Evolutionary conservation across 2,329 filamentous ascomycete species (phyloP).

Genomic region (Epicoccum sorghinum): DNA sequence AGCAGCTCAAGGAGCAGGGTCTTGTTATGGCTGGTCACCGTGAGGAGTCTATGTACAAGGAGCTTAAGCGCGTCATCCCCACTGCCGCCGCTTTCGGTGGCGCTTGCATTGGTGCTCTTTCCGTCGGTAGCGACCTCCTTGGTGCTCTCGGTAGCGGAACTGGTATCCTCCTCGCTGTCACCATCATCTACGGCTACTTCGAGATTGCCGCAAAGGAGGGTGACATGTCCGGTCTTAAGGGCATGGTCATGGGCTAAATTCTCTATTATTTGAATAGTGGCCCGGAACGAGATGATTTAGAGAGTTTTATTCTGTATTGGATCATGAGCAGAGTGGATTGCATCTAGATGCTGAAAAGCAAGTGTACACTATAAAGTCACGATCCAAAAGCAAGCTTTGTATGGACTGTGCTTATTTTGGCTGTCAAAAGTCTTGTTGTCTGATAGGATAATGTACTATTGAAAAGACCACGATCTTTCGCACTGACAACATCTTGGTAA

Average conservation of each 20-base stretch:
- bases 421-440: conserved; percentile 17
- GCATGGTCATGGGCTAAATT: conserved; percentile 63
- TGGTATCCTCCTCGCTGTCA: conserved; percentile 96
- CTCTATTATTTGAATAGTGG: not conserved
- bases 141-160: conserved; percentile 96
- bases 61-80: conserved; percentile 98
- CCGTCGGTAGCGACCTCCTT: conserved; percentile 92
- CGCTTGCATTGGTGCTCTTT: conserved; percentile 97
- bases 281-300: not conserved
- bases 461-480: conserved; percentile 1
- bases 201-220: conserved; percentile 99
- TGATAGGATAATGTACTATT: conserved; percentile 19
- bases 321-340: conserved; percentile 10
- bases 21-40: conserved; percentile 99
- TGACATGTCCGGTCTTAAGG: conserved; percentile 80
- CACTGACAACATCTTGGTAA: not conserved
- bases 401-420: conserved; percentile 8
- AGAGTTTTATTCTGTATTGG: conserved; percentile 16
- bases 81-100: conserved; percentile 98
- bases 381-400: conserved; percentile 16
- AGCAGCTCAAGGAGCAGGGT: conserved; percentile 99
- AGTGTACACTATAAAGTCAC: conserved; percentile 20
- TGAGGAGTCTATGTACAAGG: conserved; percentile 99
- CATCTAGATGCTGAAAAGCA: conserved; percentile 18
- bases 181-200: conserved; percentile 99